These are phyloP conservation scores for Cladosporium sp. DNA, from an alignment of 2,329 filamentous ascomycete genomes.

Conservation along the genomic window DNA sequence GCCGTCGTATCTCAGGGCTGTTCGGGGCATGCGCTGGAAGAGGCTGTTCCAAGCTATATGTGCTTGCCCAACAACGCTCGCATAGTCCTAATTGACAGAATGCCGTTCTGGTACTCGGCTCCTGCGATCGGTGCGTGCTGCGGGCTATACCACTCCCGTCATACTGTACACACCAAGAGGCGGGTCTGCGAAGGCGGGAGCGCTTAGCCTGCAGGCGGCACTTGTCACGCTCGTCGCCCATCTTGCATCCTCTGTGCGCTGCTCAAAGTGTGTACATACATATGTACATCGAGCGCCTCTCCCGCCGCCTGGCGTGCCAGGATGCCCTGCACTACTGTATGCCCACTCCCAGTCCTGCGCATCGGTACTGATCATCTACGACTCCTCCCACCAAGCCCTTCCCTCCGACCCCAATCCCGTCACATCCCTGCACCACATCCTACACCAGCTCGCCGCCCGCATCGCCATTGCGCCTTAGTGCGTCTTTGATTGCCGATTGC, in stretches of 20 bases:
- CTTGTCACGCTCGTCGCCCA: not conserved
- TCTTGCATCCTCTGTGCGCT: not conserved
- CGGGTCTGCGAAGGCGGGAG: not conserved
- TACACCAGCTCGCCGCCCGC: not conserved
- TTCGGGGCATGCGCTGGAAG: not conserved
- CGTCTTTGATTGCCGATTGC: not conserved
- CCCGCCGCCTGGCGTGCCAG: not conserved
- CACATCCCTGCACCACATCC: slow-evolving; percentile 3
- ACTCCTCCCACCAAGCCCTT: not conserved
- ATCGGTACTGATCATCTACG: not conserved
- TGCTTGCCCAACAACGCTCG: not conserved
- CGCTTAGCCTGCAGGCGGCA: slow-evolving; percentile 9
- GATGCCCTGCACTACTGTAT: not conserved
- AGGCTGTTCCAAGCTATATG: not conserved
- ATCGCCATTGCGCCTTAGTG: slow-evolving; percentile 1
- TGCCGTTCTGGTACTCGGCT: not conserved
- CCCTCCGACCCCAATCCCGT: not conserved
- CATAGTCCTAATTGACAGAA: too few species aligned
- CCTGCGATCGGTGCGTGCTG: not conserved
- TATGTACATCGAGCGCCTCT: not conserved
- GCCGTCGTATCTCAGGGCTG: not conserved
- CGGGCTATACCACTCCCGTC: slow-evolving; percentile 4
- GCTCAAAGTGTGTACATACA: slow-evolving; percentile 1
- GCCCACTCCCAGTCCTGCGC: not conserved
- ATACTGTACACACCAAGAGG: not conserved